Evolutionary conservation across 2,329 filamentous ascomycete species (phyloP).

Genomic region (Parastagonospora nodorum): DNA sequence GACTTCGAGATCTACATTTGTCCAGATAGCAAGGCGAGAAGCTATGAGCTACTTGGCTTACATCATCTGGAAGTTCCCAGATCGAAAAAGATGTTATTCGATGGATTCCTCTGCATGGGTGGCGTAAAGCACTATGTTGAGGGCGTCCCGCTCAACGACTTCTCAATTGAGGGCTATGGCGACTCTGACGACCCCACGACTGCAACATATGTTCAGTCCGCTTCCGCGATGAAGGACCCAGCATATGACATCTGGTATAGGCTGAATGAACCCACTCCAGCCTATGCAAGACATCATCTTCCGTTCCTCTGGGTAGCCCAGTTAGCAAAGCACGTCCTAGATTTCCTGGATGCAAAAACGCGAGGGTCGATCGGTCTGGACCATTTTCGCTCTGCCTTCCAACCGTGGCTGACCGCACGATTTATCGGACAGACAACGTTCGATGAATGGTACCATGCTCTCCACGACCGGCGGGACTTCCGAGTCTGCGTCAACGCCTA

Average conservation of each 20-base stretch:
- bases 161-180: constrained; percentile 72
- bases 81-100: constrained; percentile 24
- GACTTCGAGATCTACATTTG: constrained; percentile 34
- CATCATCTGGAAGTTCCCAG: constrained; percentile 18
- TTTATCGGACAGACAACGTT: constrained; percentile 56
- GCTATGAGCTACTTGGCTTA: constrained; percentile 12
- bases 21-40: neutral
- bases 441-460: constrained; percentile 57
- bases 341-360: constrained; percentile 58
- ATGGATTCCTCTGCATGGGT: constrained; percentile 53
- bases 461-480: constrained; percentile 62
- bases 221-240: constrained; percentile 22
- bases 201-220: constrained; percentile 69
- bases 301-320: constrained; percentile 74
- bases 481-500: constrained; percentile 65
- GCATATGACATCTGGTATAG: constrained; percentile 65
- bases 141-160: constrained; percentile 59
- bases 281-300: constrained; percentile 66
- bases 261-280: constrained; percentile 59
- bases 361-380: constrained; percentile 53
- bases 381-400: constrained; percentile 65
- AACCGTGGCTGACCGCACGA: constrained; percentile 56
- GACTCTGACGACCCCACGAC: constrained; percentile 53
- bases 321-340: constrained; percentile 72
- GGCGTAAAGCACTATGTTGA: constrained; percentile 57